Evolutionary conservation across 2,329 filamentous ascomycete genomes (phyloP), one percentile per base, ranked within the genome.

Genomic region (Plenodomus lindquistii): DNA sequence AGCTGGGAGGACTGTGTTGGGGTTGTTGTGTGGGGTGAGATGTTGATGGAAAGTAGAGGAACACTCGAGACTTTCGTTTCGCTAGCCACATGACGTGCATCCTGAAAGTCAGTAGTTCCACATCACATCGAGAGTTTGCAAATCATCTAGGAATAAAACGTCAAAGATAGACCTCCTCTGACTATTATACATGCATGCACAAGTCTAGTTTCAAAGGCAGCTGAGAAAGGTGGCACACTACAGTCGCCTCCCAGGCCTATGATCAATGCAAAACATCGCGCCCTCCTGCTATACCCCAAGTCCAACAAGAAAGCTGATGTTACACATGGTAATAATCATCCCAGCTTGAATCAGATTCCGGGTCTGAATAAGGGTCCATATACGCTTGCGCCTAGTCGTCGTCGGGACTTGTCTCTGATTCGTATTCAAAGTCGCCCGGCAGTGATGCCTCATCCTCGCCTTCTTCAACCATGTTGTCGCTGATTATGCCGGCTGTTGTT

Each of bases 381-480:
- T 31, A 11, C 27, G 11, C 27, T 13, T 7, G 6, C 27, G 6
- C 11, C 27, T 75, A 60, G 46, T 70, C 65, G 24, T 71, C 73
- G 21, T 75, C 73, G 9, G 69, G 73, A 40, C 84, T 84, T 2
- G 78, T 81, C 44, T 90, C 88, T 4, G 86, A 86, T 61, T 87
- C 85, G 71, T 94, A 92, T 52, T 93, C 88, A 73, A 94, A 94
- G 42, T 89, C 86, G 10, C 77, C 75, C 4, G 89, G 90, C 6
- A 84, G 71, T 31, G 81, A 76, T 2, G 89, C 89, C 67, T 93
- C 89, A 61, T 88, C 86, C 9, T 80, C 84, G 62, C 93, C 89
- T 72, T 97, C 93, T 63, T 97, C 92, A 3, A 96, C 85, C 5
- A 91, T 87, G 3, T 88, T 96, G 60, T 96, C 76, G 2, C 45